Evolutionary conservation across 352 stramenopile genomes (phyloP), one percentile per base, ranked within the genome.

Genomic region (Globisporangium abappressorium): DNA sequence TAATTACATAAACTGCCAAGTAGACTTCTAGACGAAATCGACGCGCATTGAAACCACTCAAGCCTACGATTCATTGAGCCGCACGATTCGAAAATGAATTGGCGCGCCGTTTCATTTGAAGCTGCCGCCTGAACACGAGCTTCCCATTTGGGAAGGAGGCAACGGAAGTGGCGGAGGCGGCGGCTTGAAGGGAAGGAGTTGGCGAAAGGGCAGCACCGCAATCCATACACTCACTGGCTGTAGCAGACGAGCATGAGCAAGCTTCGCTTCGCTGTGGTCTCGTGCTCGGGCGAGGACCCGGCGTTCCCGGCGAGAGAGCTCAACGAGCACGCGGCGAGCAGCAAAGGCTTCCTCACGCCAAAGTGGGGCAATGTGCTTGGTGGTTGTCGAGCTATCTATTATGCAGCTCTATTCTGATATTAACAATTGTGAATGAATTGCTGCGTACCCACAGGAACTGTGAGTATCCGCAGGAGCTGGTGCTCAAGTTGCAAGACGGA

Each of bases 391-490:
- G 36, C 15, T 12, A 36, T 26, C 2, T 33, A 2, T 33, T 33
- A 33, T 55, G 20, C 47, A 66, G 18, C 38, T 43, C 38, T 26
- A 34, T 24, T 38, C 24, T 64, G 18, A 9, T 36, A 7, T 26
- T 59, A 6, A 36, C 30, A 2, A 5, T n/a, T n/a, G 38, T 5
- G 9, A 26, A 41, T 6, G 6, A n/a, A 38, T 36, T 49, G 56
- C 22, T 49, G 15, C 11, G 0, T 62, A 12, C 18, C 0, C 3
- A 15, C 56, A 95, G 89, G 54, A 97, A 97, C 72, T 97, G 91
- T 75, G 81, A 94, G 65, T 98, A 97, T 67, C 94, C 94, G n/a
- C 91, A 98, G 68, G 94, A 98, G 73, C 68, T 98, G 22, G 86
- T 96, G 28, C 77, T 98, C 38, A 74, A 84, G 54, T 78, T 98